Conservation (phyloP, 2,329 filamentous ascomycete species). For the Monilinia polystroma region DNA sequence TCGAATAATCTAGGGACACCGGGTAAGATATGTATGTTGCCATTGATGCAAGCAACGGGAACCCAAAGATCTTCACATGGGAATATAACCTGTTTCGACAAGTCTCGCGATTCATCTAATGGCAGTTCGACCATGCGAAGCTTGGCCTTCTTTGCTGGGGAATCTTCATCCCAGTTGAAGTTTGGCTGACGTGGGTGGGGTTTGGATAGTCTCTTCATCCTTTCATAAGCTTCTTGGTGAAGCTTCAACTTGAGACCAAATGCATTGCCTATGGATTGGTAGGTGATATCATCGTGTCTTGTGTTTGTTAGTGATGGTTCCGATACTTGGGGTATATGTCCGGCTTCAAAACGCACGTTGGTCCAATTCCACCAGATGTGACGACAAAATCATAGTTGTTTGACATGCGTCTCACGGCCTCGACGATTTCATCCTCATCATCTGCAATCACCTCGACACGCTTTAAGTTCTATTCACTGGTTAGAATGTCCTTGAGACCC, state of each 20-base stretch:
- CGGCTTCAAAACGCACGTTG: slow-evolving; percentile 58
- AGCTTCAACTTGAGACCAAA: slow-evolving; percentile 75
- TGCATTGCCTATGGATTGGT: slow-evolving; percentile 87
- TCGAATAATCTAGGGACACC: slow-evolving; percentile 85
- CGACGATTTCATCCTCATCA: slow-evolving; percentile 85
- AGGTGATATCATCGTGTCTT: slow-evolving; percentile 97
- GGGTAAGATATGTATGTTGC: slow-evolving; percentile 89
- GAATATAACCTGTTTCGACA: slow-evolving; percentile 75
- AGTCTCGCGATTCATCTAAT: slow-evolving; percentile 63
- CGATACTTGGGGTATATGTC: background rate
- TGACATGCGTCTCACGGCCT: slow-evolving; percentile 82
- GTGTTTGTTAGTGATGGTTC: background rate
- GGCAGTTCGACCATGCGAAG: slow-evolving; percentile 89
- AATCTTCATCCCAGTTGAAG: slow-evolving; percentile 84
- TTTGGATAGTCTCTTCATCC: slow-evolving; percentile 80
- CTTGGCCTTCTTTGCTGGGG: slow-evolving; percentile 74
- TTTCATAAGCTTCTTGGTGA: slow-evolving; percentile 72
- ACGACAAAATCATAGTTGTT: slow-evolving; percentile 90
- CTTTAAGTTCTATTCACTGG: slow-evolving; percentile 60
- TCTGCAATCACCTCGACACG: slow-evolving; percentile 91
- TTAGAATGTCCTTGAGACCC: slow-evolving; percentile 55
- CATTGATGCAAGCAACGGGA: slow-evolving; percentile 82
- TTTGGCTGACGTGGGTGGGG: slow-evolving; percentile 69
- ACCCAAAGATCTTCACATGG: slow-evolving; percentile 84
- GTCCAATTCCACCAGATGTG: slow-evolving; percentile 92